Conservation (phyloP, 2,329 filamentous ascomycete species). For the Botryotinia globosa region DNA sequence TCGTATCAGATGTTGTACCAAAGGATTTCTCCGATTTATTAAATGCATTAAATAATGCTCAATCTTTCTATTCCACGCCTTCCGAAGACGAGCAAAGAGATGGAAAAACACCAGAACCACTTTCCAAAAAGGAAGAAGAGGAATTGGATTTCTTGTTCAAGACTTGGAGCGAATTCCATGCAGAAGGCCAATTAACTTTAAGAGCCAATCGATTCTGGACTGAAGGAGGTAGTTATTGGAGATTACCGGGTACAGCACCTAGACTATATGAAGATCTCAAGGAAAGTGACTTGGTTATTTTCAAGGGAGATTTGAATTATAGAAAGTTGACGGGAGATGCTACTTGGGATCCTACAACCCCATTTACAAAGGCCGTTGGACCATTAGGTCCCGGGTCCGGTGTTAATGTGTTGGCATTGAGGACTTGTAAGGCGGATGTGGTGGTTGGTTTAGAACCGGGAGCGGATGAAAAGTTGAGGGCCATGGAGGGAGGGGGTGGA, state of each 20-base stretch:
- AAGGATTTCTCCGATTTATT: slow-evolving; percentile 82
- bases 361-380: slow-evolving; percentile 80
- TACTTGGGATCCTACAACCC: slow-evolving; percentile 81
- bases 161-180: slow-evolving; percentile 76
- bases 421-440: slow-evolving; percentile 95
- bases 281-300: slow-evolving; percentile 81
- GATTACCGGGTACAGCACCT: slow-evolving; percentile 67
- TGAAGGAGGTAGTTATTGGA: slow-evolving; percentile 81
- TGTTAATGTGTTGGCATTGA: slow-evolving; percentile 78
- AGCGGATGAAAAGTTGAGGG: slow-evolving; percentile 75
- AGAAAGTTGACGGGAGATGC: slow-evolving; percentile 86
- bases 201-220: slow-evolving; percentile 93
- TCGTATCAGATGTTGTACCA: slow-evolving; percentile 91
- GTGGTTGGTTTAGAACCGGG: slow-evolving; percentile 83
- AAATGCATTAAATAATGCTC: slow-evolving; percentile 72
- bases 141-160: slow-evolving; percentile 75
- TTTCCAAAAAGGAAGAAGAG: slow-evolving; percentile 64
- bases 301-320: slow-evolving; percentile 98
- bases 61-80: slow-evolving; percentile 72
- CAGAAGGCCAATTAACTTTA: slow-evolving; percentile 78
- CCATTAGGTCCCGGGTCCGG: slow-evolving; percentile 79
- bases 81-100: slow-evolving; percentile 63
- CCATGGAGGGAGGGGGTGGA: slow-evolving; percentile 66
- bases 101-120: slow-evolving; percentile 55
- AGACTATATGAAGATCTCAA: slow-evolving; percentile 74